Evolutionary conservation across 2,329 filamentous ascomycete genomes (phyloP).

Genomic region (Plectosphaerella plurivora): DNA sequence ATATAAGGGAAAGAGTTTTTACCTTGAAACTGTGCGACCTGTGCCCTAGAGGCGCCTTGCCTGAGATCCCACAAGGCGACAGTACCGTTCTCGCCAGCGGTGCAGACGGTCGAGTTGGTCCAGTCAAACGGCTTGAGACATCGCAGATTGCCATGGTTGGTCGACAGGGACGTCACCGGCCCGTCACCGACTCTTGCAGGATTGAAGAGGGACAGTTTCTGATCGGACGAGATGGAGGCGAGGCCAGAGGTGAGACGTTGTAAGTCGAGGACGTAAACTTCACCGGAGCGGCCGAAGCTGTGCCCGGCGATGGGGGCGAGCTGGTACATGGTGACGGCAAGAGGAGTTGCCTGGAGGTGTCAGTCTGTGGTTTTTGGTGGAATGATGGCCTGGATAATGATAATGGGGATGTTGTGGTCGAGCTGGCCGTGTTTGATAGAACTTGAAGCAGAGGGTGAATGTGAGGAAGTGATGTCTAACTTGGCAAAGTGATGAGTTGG

Average conservation of each 20-base stretch:
- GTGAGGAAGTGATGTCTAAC: not conserved
- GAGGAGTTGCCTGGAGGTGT: not conserved
- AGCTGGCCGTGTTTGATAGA: no score
- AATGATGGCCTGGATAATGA: no score
- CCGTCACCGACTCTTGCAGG: slow-evolving; percentile 49
- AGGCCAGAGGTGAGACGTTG: slow-evolving; percentile 46
- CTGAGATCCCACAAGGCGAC: slow-evolving; percentile 65
- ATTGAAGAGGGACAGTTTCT: slow-evolving; percentile 63
- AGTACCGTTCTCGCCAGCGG: slow-evolving; percentile 67
- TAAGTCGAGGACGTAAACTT: slow-evolving; percentile 56
- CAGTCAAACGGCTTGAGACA: slow-evolving; percentile 54
- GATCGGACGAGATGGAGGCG: slow-evolving; percentile 65
- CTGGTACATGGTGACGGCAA: slow-evolving; percentile 31
- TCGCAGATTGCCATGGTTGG: slow-evolving; percentile 59
- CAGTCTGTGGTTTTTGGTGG: not conserved
- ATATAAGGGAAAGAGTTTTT: slow-evolving; percentile 13
- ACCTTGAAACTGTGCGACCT: slow-evolving; percentile 42
- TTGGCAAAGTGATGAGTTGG: not conserved
- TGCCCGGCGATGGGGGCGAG: slow-evolving; percentile 33
- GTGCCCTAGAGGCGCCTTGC: slow-evolving; percentile 29
- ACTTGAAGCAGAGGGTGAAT: not conserved
- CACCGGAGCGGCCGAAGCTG: slow-evolving; percentile 29
- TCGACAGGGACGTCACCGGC: slow-evolving; percentile 41
- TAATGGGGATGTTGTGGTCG: no score
- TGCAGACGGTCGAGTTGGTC: slow-evolving; percentile 53